Evolutionary conservation across 257 asterid species (phyloP), one percentile per base, ranked within the genome.

Genomic region (Handroanthus guayacan): DNA sequence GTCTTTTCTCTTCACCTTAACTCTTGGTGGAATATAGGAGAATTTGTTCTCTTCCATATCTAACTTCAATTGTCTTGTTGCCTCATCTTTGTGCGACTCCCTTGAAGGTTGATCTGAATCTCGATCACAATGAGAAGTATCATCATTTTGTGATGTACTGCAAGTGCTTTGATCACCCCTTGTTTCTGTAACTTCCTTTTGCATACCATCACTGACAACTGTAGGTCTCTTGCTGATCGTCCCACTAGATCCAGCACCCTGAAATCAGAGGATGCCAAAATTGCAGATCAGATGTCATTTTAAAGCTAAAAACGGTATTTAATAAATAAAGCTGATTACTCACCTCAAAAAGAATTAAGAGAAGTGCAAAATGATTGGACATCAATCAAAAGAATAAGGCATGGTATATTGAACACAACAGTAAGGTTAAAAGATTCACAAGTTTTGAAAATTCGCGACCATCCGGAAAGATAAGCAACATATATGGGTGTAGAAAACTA

Each of bases 41-140:
- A 90, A 94, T 50, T 79, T 84, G 52, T 88, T 81, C 36, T 90
- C 94, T 55, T 85, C 90, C 97, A 92, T 92, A 57, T 90, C 86
- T 80, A 74, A 56, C 88, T 90, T 92, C 85, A 94, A 58, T 76
- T 69, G 62, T 77, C 82, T 83, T 75, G 86, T 72, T 14, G 90
- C 90, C 72, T 68, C 72, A 36, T 83, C 91, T 48, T 81, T 71
- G 18, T 20, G 68, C 25, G 78, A 54, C 57, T 67, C 83, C 31
- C 37, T 54, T 36, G 84, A 55, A 55, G 76, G 36, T 67, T n/a
- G 77, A 50, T 51, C 45, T 20, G 83, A 41, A 64, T 68, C 81
- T 72, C 70, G 80, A 52, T 62, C 31, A 25, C 31, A 25, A 25
- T 54, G 61, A 44, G 62, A 48, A 1, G 20, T 48, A 17, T 62